Conservation (phyloP, 345 rosid species). For the Lumnitzera racemosa region DNA sequence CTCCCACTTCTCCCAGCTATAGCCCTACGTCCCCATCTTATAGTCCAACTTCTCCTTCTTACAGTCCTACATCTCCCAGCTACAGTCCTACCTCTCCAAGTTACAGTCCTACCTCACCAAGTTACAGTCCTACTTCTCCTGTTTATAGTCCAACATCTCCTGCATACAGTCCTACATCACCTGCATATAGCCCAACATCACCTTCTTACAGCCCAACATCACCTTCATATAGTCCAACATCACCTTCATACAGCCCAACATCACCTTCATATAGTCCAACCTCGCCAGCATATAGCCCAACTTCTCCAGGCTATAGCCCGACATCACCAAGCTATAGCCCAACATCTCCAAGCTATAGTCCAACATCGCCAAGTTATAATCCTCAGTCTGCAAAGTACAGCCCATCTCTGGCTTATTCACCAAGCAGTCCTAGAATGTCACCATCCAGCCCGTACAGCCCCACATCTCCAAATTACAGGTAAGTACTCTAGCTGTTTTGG, state of each 20-base stretch:
- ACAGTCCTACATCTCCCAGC: conserved; percentile 72
- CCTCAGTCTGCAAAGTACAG: conserved; percentile 63
- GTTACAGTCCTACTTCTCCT: conserved; percentile 72
- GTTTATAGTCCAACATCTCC: conserved; percentile 77
- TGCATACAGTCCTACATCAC: conserved; percentile 68
- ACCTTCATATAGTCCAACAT: conserved; percentile 77
- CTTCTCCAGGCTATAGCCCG: conserved; percentile 82
- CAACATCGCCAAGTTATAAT: conserved; percentile 71
- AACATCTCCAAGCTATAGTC: conserved; percentile 71
- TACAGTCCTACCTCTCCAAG: conserved; percentile 80
- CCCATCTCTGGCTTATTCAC: conserved; percentile 84
- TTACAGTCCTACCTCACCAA: conserved; percentile 75
- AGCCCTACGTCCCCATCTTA: conserved; percentile 66
- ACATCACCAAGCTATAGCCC: conserved; percentile 79
- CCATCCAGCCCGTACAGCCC: conserved; percentile 94
- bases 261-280: conserved; percentile 79
- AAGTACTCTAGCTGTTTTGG: background rate
- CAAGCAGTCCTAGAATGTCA: conserved; percentile 82
- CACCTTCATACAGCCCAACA: conserved; percentile 78
- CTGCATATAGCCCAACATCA: conserved; percentile 72
- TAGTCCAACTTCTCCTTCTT: conserved; percentile 78
- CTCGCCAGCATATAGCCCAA: conserved; percentile 71
- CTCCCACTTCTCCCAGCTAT: conserved; percentile 41
- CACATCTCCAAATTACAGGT: conserved; percentile 92
- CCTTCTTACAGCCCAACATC: conserved; percentile 86